Evolutionary conservation across 2,329 filamentous ascomycete species (phyloP).

Genomic region (Sphaceloma murrayae): DNA sequence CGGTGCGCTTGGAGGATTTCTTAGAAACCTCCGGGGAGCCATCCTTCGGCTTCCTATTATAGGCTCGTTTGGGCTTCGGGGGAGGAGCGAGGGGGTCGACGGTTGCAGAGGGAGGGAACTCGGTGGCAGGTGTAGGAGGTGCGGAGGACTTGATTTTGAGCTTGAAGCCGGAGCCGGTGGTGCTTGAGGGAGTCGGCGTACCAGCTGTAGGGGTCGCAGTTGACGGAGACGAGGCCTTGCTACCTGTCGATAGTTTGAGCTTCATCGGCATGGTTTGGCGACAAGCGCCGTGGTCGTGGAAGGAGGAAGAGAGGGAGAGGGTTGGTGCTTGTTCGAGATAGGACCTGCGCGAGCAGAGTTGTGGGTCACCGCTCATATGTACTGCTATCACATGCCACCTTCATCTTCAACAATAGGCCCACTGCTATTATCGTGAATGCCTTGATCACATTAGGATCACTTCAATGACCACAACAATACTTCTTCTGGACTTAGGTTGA

Average conservation of each 20-base stretch:
- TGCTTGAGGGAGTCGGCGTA: conserved; percentile 21
- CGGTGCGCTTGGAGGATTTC: conserved; percentile 28
- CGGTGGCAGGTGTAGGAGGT: conserved; percentile 23
- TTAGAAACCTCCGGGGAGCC: conserved; percentile 27
- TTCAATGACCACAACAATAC: conserved; percentile 1
- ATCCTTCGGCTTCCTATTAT: conserved; percentile 28
- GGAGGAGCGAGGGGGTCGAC: conserved; percentile 23
- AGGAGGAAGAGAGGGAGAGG: background rate
- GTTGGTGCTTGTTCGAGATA: too few species aligned
- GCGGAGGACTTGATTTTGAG: conserved; percentile 30
- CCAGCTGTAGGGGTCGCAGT: conserved; percentile 17
- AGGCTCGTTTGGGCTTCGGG: conserved; percentile 23
- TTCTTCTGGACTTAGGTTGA: background rate
- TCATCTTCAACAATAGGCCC: background rate
- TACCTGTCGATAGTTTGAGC: conserved; percentile 21
- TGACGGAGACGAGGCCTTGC: conserved; percentile 17
- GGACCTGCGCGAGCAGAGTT: too few species aligned
- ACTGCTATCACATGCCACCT: too few species aligned
- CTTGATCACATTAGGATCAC: too few species aligned
- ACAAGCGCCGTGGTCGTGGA: background rate
- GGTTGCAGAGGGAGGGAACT: conserved; percentile 26
- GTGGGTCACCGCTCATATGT: conserved; percentile 3
- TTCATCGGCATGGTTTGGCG: conserved; percentile 17
- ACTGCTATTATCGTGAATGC: too few species aligned
- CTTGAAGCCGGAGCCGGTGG: conserved; percentile 26